These are phyloP conservation scores for Phoenix roebelenii DNA, from an alignment of 176 grass and related monocot species.

Conservation along the genomic window DNA sequence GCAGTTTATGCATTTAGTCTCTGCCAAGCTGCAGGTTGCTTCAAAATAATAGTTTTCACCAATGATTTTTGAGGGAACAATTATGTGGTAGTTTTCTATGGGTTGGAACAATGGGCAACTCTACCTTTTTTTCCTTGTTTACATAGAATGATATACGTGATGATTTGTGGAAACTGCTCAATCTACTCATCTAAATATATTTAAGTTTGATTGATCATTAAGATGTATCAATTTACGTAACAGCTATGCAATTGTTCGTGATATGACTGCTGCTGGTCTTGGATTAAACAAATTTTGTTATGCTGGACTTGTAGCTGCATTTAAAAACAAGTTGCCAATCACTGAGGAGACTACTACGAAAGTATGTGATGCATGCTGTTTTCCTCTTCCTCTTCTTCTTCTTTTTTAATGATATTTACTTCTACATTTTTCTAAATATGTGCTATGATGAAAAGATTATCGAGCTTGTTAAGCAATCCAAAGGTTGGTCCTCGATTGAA, in stretches of 20 bases:
- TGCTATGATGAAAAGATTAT: constrained; percentile 56
- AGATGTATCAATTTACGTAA: constrained; percentile 15
- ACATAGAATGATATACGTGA: constrained; percentile 3
- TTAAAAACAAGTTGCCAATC: constrained; percentile 79
- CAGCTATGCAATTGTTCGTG: constrained; percentile 85
- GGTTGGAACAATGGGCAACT: not conserved
- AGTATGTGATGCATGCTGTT: constrained; percentile 29
- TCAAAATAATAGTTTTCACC: not conserved
- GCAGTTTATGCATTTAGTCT: not conserved
- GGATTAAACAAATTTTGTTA: constrained; percentile 91
- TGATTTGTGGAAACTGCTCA: too few species aligned
- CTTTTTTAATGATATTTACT: not conserved
- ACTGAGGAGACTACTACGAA: constrained; percentile 55
- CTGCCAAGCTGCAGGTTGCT: not conserved
- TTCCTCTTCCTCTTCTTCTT: not conserved
- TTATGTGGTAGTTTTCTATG: too few species aligned
- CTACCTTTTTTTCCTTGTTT: constrained; percentile 5
- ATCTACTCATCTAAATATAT: too few species aligned
- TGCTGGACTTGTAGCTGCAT: constrained; percentile 91
- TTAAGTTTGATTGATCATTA: constrained; percentile 3
- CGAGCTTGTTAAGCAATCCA: constrained; percentile 88
- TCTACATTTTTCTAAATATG: not conserved
- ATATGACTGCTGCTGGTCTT: constrained; percentile 96
- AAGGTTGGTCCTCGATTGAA: constrained; percentile 87
- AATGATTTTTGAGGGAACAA: too few species aligned